Percentiles rank a stretch among this genome's conserved stretches.
Evolutionary conservation across 495 filamentous ascomycete genomes (phyloP).

Genomic region (Trichoderma gamsii): DNA sequence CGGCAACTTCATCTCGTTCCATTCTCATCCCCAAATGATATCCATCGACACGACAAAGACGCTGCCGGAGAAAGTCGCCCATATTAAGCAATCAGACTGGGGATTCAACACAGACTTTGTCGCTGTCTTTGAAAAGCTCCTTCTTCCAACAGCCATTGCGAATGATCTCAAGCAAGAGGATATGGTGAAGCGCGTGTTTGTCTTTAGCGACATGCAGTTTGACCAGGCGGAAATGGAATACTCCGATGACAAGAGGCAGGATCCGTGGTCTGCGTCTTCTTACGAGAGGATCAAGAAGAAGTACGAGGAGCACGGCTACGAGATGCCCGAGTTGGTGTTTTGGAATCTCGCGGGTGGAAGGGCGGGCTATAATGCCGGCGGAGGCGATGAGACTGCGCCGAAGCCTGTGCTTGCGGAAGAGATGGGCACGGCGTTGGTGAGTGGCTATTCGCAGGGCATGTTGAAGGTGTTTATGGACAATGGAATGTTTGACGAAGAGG

Average conservation of each 20-base stretch:
- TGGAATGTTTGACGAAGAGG: conserved; percentile 33
- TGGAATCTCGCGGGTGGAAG: conserved; percentile 43
- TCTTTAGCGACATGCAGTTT: conserved; percentile 47
- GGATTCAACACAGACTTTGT: conserved; percentile 39
- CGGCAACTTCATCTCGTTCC: conserved; percentile 43
- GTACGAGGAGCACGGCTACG: conserved; percentile 38
- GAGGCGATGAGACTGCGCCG: conserved; percentile 23
- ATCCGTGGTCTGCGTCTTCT: conserved; percentile 16
- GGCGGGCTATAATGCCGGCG: conserved; percentile 21
- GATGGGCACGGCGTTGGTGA: conserved; percentile 34
- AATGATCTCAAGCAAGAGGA: conserved; percentile 34
- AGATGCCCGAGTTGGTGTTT: conserved; percentile 44
- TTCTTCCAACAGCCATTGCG: conserved; percentile 40
- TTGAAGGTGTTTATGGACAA: conserved; percentile 44
- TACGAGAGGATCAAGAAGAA: conserved; percentile 36
- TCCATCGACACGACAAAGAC: conserved; percentile 26
- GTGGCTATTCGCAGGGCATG: conserved; percentile 43
- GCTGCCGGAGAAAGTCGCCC: conserved; percentile 28
- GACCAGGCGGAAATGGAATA: conserved; percentile 23
- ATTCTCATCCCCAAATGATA: conserved; percentile 25
- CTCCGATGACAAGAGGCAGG: background rate
- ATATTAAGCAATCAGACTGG: conserved; percentile 25
- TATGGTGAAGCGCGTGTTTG: conserved; percentile 46
- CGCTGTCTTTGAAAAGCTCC: conserved; percentile 37
- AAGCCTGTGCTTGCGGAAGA: conserved; percentile 37